A percentile compares a stretch with the other conserved stretches of the same genome.
Conservation (phyloP, 2,329 filamentous ascomycete species). For the Magnaporthales sp. region DNA sequence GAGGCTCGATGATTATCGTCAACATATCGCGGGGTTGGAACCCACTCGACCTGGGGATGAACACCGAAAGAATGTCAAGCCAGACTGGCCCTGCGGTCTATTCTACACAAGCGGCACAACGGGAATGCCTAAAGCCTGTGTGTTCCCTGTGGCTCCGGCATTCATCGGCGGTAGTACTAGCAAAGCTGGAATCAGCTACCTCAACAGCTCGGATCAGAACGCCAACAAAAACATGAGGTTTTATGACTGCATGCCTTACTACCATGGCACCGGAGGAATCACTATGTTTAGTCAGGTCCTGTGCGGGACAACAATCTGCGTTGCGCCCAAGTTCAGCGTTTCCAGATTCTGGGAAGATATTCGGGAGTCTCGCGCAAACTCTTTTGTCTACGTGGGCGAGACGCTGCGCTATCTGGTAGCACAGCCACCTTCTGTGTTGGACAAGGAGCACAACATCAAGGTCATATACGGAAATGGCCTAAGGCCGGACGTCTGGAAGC, state of each 20-base stretch:
- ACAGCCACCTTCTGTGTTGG: slow-evolving; percentile 52
- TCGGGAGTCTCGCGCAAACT: slow-evolving; percentile 56
- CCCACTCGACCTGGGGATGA: slow-evolving; percentile 44
- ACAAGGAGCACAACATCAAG: slow-evolving; percentile 50
- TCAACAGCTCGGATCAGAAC: slow-evolving; percentile 14
- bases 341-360: slow-evolving; percentile 66
- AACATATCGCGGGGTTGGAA: slow-evolving; percentile 23
- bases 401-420: slow-evolving; percentile 67
- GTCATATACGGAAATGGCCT: slow-evolving; percentile 78
- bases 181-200: slow-evolving; percentile 21
- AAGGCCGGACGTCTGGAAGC: slow-evolving; percentile 76
- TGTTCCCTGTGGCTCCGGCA: slow-evolving; percentile 42
- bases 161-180: slow-evolving; percentile 18
- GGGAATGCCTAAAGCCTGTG: slow-evolving; percentile 63
- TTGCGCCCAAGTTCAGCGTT: slow-evolving; percentile 60
- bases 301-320: slow-evolving; percentile 45
- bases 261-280: slow-evolving; percentile 66
- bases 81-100: slow-evolving; percentile 48
- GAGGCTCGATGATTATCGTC: slow-evolving; percentile 33
- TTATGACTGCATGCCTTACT: slow-evolving; percentile 71
- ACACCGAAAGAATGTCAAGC: slow-evolving; percentile 41
- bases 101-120: slow-evolving; percentile 72
- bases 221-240: slow-evolving; percentile 36
- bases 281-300: slow-evolving; percentile 46
- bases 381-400: slow-evolving; percentile 72